Percentiles rank a stretch among this genome's conserved stretches.
Evolutionary conservation across 208 protist genomes (phyloP).

Genomic region (Balamuthia mandrillaris): DNA sequence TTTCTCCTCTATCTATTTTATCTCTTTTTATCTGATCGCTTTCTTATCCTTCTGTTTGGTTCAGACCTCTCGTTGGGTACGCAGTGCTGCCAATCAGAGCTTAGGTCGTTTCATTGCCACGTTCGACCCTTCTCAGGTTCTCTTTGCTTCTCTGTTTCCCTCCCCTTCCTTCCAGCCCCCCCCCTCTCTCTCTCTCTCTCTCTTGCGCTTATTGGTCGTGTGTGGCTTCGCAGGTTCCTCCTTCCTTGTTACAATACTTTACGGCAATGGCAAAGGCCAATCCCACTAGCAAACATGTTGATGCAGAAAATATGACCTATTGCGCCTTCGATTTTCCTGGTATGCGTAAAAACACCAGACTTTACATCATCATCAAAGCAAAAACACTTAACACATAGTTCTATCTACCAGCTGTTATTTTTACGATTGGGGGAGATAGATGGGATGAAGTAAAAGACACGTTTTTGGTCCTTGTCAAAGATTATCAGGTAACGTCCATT

Average conservation of each 20-base stretch:
- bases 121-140: too few species aligned
- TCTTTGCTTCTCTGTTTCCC: too few species aligned
- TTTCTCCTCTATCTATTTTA: background rate
- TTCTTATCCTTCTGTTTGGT: too few species aligned
- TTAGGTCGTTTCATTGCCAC: constrained; percentile 86
- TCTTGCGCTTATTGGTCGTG: too few species aligned
- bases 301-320: constrained; percentile 83
- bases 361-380: background rate
- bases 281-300: constrained; percentile 71
- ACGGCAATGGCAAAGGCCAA: constrained; percentile 86
- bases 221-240: constrained; percentile 77
- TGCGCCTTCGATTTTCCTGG: constrained; percentile 88
- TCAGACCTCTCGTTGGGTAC: constrained; percentile 85
- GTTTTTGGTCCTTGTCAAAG: constrained; percentile 87
- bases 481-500: too few species aligned
- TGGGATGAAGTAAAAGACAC: constrained; percentile 85
- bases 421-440: constrained; percentile 77
- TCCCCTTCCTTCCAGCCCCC: too few species aligned
- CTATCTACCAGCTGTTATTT: constrained; percentile 74
- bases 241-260: constrained; percentile 80
- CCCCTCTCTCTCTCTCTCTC: too few species aligned
- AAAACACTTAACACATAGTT: background rate
- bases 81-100: constrained; percentile 81
- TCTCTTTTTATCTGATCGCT: background rate
- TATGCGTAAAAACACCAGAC: too few species aligned